Conservation (phyloP, 805 yeast species). For the Pichia exigua region DNA sequence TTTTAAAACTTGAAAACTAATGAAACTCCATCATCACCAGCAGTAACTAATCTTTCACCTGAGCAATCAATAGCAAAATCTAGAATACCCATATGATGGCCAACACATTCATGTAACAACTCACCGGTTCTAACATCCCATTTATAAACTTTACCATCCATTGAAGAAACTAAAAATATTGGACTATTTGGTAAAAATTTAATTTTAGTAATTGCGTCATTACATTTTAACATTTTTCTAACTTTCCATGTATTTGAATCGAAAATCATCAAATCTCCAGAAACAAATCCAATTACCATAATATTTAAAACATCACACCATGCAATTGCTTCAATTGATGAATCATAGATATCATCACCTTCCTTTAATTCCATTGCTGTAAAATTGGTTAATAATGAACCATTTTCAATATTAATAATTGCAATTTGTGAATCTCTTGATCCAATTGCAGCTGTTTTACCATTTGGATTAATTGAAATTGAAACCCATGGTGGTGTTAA, state of each 20-base stretch:
- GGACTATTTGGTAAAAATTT: slow-evolving; percentile 52
- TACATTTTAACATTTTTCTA: slow-evolving; percentile 58
- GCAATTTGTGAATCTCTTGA: slow-evolving; percentile 82
- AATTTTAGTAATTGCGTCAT: slow-evolving; percentile 81
- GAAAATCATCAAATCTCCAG: slow-evolving; percentile 76
- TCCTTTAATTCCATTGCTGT: slow-evolving; percentile 53
- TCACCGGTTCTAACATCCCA: slow-evolving; percentile 88
- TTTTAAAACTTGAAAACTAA: slow-evolving; percentile 46
- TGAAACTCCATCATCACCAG: slow-evolving; percentile 96
- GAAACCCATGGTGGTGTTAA: slow-evolving; percentile 85
- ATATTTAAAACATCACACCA: slow-evolving; percentile 59
- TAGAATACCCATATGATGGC: slow-evolving; percentile 90
- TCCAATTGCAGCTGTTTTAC: slow-evolving; percentile 63
- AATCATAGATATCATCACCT: slow-evolving; percentile 52
- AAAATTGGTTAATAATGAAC: slow-evolving; percentile 58
- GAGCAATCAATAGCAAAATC: slow-evolving; percentile 67
- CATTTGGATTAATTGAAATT: slow-evolving; percentile 38
- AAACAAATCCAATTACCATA: slow-evolving; percentile 83
- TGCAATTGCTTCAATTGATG: slow-evolving; percentile 70
- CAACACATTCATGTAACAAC: slow-evolving; percentile 69
- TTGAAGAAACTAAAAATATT: slow-evolving; percentile 58
- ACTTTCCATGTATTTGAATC: slow-evolving; percentile 84
- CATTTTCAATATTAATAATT: slow-evolving; percentile 68
- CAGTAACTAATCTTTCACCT: slow-evolving; percentile 72
- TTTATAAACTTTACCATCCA: slow-evolving; percentile 79